phyloP scores from a whole-genome alignment of 768 basidiomycete genomes.

The Gelatoporia subvermispora region DNA sequence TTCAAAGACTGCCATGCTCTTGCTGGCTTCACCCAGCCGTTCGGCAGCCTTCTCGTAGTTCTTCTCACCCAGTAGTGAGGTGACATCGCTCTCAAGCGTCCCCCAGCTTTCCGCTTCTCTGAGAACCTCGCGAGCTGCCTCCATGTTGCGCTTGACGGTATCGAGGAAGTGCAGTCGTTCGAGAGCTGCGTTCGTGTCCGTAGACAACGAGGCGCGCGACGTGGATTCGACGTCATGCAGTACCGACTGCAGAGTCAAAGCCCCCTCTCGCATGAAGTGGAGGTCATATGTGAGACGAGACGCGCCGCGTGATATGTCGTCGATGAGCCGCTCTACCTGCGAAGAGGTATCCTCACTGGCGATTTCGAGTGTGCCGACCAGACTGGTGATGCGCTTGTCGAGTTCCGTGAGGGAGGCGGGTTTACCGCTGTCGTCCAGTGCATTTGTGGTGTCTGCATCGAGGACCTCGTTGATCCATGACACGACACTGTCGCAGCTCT shows the following conservation, averaged over 20 bases:
- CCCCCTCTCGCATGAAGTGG: slow-evolving; percentile 94
- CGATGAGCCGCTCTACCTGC: slow-evolving; percentile 81
- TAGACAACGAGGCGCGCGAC: slow-evolving; percentile 46
- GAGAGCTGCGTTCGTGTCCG: slow-evolving; percentile 60
- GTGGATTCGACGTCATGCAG: slow-evolving; percentile 59
- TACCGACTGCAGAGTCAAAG: slow-evolving; percentile 65
- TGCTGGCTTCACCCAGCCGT: slow-evolving; percentile 82
- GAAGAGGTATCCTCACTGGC: slow-evolving; percentile 86
- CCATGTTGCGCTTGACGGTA: slow-evolving; percentile 81
- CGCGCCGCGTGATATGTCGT: slow-evolving; percentile 87
- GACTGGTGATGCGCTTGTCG: slow-evolving; percentile 68
- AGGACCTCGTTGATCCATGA: slow-evolving; percentile 29
- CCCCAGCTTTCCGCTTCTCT: slow-evolving; percentile 97
- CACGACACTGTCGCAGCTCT: slow-evolving; percentile 20
- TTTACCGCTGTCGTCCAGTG: neutral
- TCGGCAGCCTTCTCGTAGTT: slow-evolving; percentile 89
- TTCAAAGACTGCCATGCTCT: slow-evolving; percentile 88
- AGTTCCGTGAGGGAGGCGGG: slow-evolving; percentile 37
- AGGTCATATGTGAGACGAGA: slow-evolving; percentile 93
- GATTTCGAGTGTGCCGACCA: slow-evolving; percentile 78
- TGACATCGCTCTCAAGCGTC: slow-evolving; percentile 89
- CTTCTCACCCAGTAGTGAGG: slow-evolving; percentile 71
- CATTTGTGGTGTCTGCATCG: neutral
- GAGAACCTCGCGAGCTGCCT: slow-evolving; percentile 81
- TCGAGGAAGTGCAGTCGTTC: slow-evolving; percentile 80